Evolutionary conservation across 148 eudicot genomes (phyloP), one percentile per base, ranked within the genome.

Genomic region (Vaccinium darrowii): DNA sequence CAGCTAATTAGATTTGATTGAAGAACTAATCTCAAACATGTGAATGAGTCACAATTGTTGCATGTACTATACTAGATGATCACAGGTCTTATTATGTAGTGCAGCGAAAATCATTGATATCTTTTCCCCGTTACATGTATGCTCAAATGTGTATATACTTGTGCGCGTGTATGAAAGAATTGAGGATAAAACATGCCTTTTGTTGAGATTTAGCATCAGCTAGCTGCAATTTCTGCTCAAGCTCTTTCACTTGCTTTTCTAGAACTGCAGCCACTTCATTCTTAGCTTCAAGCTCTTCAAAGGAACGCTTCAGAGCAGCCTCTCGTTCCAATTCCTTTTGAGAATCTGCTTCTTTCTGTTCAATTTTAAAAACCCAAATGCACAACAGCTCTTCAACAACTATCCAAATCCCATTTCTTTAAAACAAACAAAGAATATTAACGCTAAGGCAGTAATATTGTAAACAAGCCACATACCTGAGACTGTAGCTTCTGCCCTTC

Each of bases 181-280:
- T 82, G 60, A 54, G 54, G 69, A 27, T 15, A 50, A 81, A 84
- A 83, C 84, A 87, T 57, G 95, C 99, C 97, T 93, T 92, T 83
- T 90, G 92, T 86, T 90, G 91, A 15, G 86, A 83, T 87, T 82
- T 85, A 76, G 92, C 81, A 78, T 88, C 92, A 47, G 88, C 88
- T 75, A 84, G 85, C 86, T 92, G 92, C 52, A 93, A 87, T 83
- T 91, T 93, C 85, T 92, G 92, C 86, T 92, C 91, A n/a, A 95
- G 92, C 84, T 97, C 98, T 90, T 94, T 91, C 43, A 94, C 84
- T 87, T 92, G 92, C 77, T 89, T 92, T 83, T 91, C 92, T 63
- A 94, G 85, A 83, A 88, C 87, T 33, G 67, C 15, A 56, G 91
- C 82, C 79, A 87, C 84, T 79, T 94, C 89, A 84, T 84, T 89